Evolutionary conservation across 257 asterid species (phyloP).

Genomic region (Forsythia viridissima): DNA sequence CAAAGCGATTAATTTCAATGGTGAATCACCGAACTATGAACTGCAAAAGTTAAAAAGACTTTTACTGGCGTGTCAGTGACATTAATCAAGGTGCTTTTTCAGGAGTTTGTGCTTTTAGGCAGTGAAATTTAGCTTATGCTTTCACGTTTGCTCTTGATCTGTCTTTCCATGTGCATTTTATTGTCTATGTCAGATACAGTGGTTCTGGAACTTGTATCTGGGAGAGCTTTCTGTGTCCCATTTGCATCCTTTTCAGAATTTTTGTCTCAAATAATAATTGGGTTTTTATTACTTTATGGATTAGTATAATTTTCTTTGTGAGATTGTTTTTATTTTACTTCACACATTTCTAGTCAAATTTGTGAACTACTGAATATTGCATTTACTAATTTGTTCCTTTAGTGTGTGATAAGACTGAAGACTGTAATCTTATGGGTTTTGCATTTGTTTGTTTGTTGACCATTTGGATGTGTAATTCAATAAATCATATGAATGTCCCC

Average conservation of each 20-base stretch:
- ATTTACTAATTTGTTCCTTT: background rate
- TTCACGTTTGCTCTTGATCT: constrained; percentile 32
- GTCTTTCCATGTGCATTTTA: constrained; percentile 33
- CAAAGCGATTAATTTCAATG: constrained; percentile 46
- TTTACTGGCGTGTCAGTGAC: constrained; percentile 41
- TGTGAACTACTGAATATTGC: background rate
- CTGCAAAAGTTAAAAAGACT: constrained; percentile 27
- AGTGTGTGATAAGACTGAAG: background rate
- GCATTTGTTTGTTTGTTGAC: background rate
- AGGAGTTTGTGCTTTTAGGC: constrained; percentile 36
- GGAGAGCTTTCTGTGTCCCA: constrained; percentile 22
- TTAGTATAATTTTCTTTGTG: background rate
- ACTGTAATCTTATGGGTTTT: background rate
- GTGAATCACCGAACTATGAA: constrained; percentile 25
- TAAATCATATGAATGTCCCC: background rate
- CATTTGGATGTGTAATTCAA: constrained; percentile 7
- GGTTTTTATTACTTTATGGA: background rate
- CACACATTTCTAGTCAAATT: background rate
- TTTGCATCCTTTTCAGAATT: constrained; percentile 26
- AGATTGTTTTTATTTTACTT: constrained; percentile 2
- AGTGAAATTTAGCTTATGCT: constrained; percentile 33
- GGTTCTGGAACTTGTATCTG: constrained; percentile 16
- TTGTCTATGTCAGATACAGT: constrained; percentile 30
- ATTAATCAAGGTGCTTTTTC: constrained; percentile 32
- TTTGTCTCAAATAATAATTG: background rate